phyloP scores from a whole-genome alignment of 305 asterid genomes.

The Striga hermonthica region DNA sequence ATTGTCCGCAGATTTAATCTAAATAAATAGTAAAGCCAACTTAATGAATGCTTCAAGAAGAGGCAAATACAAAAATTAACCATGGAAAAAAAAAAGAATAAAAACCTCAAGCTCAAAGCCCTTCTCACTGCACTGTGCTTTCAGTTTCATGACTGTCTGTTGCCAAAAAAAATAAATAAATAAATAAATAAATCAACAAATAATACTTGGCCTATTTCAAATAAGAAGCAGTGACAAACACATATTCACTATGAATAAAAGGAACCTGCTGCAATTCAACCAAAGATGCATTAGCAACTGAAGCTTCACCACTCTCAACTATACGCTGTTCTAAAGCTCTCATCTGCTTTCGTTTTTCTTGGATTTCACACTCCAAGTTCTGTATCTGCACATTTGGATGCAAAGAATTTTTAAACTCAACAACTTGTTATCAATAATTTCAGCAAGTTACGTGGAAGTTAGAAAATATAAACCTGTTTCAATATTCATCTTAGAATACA shows the following conservation, averaged over 20 bases:
- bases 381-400: constrained; percentile 54
- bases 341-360: constrained; percentile 86
- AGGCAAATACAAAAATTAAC: constrained; percentile 8
- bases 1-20: constrained; percentile 94
- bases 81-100: constrained; percentile 23
- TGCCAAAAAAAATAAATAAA: constrained; percentile 24
- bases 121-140: constrained; percentile 85
- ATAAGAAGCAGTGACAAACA: constrained; percentile 12
- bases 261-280: constrained; percentile 92
- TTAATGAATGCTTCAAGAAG: not conserved
- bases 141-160: constrained; percentile 76
- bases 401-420: constrained; percentile 12
- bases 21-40: not conserved
- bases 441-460: constrained; percentile 19
- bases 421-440: constrained; percentile 24
- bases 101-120: constrained; percentile 93
- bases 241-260: constrained; percentile 16
- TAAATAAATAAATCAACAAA: constrained; percentile 27
- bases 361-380: constrained; percentile 84
- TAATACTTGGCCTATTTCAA: constrained; percentile 22
- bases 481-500: not conserved
- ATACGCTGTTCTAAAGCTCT: constrained; percentile 74
- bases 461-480: constrained; percentile 19
- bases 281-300: constrained; percentile 75
- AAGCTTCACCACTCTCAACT: constrained; percentile 82